Conservation (phyloP, 2,329 filamentous ascomycete species). For the Aschersonia sp. region DNA sequence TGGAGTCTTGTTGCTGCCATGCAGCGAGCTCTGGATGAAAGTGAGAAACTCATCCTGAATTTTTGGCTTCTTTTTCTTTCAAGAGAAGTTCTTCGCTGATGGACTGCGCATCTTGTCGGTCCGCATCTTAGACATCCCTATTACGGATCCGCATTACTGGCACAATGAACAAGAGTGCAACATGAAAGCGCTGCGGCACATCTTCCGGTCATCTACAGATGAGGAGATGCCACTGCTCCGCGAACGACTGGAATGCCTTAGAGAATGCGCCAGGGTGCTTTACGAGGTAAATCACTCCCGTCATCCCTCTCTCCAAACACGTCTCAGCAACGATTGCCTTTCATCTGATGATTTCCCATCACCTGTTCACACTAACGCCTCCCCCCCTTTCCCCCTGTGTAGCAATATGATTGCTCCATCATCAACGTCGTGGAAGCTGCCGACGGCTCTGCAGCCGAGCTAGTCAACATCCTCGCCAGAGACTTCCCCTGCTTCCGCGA, state of each 20-base stretch:
- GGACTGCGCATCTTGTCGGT: neutral
- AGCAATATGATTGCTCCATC: constrained; percentile 68
- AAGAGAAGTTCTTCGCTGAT: no score
- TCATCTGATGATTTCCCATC: no score
- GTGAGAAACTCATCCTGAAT: constrained; percentile 18
- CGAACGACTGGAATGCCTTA: constrained; percentile 63
- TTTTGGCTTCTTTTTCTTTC: neutral
- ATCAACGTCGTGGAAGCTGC: constrained; percentile 60
- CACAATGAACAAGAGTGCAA: constrained; percentile 61
- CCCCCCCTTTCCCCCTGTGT: neutral
- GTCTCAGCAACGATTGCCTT: no score
- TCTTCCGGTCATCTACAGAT: constrained; percentile 77
- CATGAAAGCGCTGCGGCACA: constrained; percentile 54
- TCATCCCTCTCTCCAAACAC: no score
- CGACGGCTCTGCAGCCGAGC: constrained; percentile 61
- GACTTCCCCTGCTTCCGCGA: constrained; percentile 82
- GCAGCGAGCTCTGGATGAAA: constrained; percentile 79
- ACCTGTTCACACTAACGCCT: neutral
- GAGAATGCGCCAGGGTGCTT: constrained; percentile 70
- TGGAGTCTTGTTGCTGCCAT: constrained; percentile 84
- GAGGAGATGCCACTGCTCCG: constrained; percentile 77
- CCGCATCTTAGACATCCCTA: constrained; percentile 55
- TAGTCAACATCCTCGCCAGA: constrained; percentile 75
- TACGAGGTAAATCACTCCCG: constrained; percentile 43
- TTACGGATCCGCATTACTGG: constrained; percentile 85